Conservation (phyloP, 1,284 basidiomycete species). For the Lignosus rhinocerotis region DNA sequence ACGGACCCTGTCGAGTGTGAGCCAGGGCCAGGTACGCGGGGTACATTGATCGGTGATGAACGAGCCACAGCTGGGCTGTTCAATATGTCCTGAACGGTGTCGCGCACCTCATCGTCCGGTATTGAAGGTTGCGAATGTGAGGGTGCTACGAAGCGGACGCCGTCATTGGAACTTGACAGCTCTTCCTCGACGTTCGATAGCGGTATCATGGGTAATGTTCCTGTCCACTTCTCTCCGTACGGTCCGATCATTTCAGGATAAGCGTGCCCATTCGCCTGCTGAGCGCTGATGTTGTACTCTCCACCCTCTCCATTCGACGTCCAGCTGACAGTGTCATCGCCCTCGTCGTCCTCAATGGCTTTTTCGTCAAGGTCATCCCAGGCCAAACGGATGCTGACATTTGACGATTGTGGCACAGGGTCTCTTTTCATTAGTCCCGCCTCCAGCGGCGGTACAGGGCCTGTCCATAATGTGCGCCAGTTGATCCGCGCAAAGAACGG, state of each 20-base stretch:
- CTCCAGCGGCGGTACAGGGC: conserved; percentile 58
- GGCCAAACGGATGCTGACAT: conserved; percentile 43
- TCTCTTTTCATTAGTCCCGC: conserved; percentile 55
- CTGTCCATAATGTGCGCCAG: conserved; percentile 79
- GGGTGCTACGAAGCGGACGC: conserved; percentile 26
- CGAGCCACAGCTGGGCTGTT: conserved; percentile 39
- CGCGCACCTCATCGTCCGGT: conserved; percentile 30
- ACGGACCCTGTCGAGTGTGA: conserved; percentile 37
- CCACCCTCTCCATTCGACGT: conserved; percentile 46
- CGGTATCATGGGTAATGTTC: conserved; percentile 22
- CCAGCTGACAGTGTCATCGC: conserved; percentile 45
- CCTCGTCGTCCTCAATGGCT: conserved; percentile 27
- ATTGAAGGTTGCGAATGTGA: conserved; percentile 18
- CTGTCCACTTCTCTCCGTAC: conserved; percentile 30
- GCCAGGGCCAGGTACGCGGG: conserved; percentile 30
- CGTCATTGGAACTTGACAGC: conserved; percentile 11
- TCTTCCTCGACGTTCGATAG: conserved; percentile 19
- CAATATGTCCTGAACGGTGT: conserved; percentile 24
- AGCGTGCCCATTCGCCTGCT: conserved; percentile 16
- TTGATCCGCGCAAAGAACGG: conserved; percentile 73
- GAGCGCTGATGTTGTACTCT: conserved; percentile 30
- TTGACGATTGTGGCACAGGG: conserved; percentile 36
- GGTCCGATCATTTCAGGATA: conserved; percentile 33
- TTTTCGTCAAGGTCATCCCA: conserved; percentile 52
- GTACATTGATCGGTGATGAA: conserved; percentile 34